Evolutionary conservation across 2,329 filamentous ascomycete species (phyloP).

Genomic region (Alternaria sp.): DNA sequence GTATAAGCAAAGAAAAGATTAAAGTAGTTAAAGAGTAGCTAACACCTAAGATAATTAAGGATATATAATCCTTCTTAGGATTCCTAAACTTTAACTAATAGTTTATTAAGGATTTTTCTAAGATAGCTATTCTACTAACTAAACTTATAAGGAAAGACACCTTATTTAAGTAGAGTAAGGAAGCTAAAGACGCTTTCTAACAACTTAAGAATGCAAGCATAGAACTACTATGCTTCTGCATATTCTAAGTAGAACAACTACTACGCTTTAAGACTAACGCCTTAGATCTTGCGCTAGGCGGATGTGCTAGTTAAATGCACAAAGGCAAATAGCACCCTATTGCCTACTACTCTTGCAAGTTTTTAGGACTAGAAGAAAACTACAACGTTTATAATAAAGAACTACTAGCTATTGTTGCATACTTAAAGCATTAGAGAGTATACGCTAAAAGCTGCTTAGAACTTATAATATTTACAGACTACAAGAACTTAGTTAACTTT

Average conservation of each 20-base stretch:
- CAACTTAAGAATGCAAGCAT: constrained; percentile 23
- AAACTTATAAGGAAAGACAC: neutral
- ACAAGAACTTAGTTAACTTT: constrained; percentile 43
- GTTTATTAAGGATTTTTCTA: constrained; percentile 33
- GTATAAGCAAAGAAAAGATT: no score
- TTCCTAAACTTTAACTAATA: constrained; percentile 46
- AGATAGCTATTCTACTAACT: constrained; percentile 6
- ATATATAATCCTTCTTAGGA: constrained; percentile 37
- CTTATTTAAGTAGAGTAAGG: neutral
- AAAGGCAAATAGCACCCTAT: constrained; percentile 16
- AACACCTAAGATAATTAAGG: constrained; percentile 13
- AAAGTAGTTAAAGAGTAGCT: no score
- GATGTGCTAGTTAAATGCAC: constrained; percentile 1
- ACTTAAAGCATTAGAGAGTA: constrained; percentile 32
- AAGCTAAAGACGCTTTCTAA: constrained; percentile 6
- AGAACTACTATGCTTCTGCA: constrained; percentile 27
- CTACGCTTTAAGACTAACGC: constrained; percentile 33
- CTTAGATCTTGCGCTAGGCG: constrained; percentile 17
- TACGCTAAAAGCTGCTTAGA: constrained; percentile 11
- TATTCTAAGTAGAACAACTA: neutral
- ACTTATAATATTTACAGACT: constrained; percentile 37
- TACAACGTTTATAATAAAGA: constrained; percentile 50
- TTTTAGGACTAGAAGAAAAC: constrained; percentile 33
- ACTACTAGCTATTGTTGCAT: constrained; percentile 43
- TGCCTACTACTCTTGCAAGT: constrained; percentile 33